Conservation (phyloP, 179 eudicot genomes). For the Carnegiea gigantea region DNA sequence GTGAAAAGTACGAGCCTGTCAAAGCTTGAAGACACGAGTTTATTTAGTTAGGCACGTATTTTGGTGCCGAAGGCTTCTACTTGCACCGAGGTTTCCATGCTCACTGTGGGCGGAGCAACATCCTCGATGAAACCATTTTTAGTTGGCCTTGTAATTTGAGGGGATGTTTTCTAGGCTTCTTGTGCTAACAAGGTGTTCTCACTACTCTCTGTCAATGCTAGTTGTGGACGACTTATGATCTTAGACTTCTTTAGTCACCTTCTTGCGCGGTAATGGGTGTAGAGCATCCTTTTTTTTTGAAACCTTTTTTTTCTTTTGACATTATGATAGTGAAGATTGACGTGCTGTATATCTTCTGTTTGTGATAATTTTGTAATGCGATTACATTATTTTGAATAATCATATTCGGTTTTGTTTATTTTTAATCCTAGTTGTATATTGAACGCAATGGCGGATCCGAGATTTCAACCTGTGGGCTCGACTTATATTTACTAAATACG, state of each 20-base stretch:
- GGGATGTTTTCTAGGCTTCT: conserved; percentile 4
- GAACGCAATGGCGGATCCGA: too few species aligned
- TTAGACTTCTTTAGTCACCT: not conserved
- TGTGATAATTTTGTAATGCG: not conserved
- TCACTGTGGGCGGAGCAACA: not conserved
- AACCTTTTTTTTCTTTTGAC: not conserved
- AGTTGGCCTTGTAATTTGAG: not conserved
- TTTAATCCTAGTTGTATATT: too few species aligned
- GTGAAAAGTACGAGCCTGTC: conserved; percentile 76
- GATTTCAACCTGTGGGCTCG: too few species aligned
- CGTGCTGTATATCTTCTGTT: not conserved
- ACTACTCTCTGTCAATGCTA: not conserved
- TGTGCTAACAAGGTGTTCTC: conserved; percentile 15
- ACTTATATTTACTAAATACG: too few species aligned
- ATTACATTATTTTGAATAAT: conserved; percentile 8
- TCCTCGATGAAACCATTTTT: conserved; percentile 14
- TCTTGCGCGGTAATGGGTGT: not conserved
- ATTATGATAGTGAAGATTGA: not conserved
- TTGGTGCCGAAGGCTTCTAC: conserved; percentile 8
- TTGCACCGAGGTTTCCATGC: conserved; percentile 7
- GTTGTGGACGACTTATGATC: not conserved
- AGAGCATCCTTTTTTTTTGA: not conserved
- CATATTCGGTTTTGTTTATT: not conserved
- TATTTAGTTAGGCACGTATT: conserved; percentile 14
- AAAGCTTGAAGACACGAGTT: conserved; percentile 36